Conservation (phyloP, 2,329 filamentous ascomycete species). For the Neurospora sp. region DNA sequence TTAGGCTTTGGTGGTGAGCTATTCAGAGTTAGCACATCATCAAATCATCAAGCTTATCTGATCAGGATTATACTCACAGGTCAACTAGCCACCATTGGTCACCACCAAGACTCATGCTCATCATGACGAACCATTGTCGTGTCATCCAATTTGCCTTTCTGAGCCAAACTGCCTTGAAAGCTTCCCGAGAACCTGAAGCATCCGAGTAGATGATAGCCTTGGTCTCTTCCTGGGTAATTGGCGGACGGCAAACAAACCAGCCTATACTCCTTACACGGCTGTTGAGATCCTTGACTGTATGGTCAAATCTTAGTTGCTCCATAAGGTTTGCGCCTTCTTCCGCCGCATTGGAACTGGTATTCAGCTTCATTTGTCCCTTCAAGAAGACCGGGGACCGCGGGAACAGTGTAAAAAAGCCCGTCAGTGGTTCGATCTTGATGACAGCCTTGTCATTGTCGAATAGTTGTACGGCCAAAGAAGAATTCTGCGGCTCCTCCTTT, state of each 20-base stretch:
- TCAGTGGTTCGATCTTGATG: constrained; percentile 64
- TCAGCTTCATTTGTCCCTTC: constrained; percentile 55
- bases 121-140: constrained; percentile 58
- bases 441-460: constrained; percentile 50
- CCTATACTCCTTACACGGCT: constrained; percentile 51
- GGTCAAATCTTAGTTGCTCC: constrained; percentile 51
- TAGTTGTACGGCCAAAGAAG: constrained; percentile 58
- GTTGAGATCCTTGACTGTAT: constrained; percentile 51
- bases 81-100: constrained; percentile 73
- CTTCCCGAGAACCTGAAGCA: constrained; percentile 37
- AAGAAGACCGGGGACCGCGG: constrained; percentile 49
- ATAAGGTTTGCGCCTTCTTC: constrained; percentile 48
- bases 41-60: not conserved
- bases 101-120: constrained; percentile 59
- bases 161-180: constrained; percentile 58
- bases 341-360: constrained; percentile 41
- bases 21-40: not conserved
- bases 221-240: constrained; percentile 42
- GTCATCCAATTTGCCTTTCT: constrained; percentile 60
- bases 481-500: constrained; percentile 52
- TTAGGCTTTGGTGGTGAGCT: constrained; percentile 8
- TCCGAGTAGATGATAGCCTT: constrained; percentile 45
- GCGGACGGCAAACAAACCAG: constrained; percentile 45
- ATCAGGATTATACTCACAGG: constrained; percentile 34
- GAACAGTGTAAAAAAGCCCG: constrained; percentile 63